Conservation (phyloP, 768 basidiomycete species). For the Naganishia vaughanmartiniae region DNA sequence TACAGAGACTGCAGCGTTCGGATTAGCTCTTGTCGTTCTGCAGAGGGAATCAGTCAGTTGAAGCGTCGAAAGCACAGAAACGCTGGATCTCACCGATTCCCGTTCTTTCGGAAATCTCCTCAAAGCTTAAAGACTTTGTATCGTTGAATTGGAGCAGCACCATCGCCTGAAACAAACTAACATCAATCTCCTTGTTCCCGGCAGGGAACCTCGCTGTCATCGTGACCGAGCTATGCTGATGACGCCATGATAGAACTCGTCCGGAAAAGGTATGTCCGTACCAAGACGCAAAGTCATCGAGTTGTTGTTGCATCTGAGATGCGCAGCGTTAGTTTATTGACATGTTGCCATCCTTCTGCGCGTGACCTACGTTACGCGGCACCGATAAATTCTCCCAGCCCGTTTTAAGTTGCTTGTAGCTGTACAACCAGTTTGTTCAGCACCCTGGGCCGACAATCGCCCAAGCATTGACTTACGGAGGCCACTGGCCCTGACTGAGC, state of each 20-base stretch:
- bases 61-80: neutral
- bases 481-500: conserved; percentile 86
- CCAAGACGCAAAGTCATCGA: conserved; percentile 64
- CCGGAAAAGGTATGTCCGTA: conserved; percentile 77
- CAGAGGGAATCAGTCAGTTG: neutral
- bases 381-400: conserved; percentile 24
- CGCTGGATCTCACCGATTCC: conserved; percentile 64
- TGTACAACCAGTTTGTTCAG: conserved; percentile 40
- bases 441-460: neutral
- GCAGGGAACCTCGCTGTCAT: conserved; percentile 65
- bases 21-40: conserved; percentile 59
- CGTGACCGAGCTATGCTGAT: conserved; percentile 77
- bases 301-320: conserved; percentile 68
- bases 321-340: conserved; percentile 29
- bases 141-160: conserved; percentile 84
- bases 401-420: conserved; percentile 52
- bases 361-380: conserved; percentile 4
- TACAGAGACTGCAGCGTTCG: conserved; percentile 86
- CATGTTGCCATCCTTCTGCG: neutral
- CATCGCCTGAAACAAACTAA: conserved; percentile 86
- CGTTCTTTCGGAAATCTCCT: conserved; percentile 66
- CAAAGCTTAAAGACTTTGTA: conserved; percentile 61
- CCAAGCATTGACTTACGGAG: conserved; percentile 56
- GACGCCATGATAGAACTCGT: conserved; percentile 78
- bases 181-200: conserved; percentile 74